Base-by-base conservation (phyloP, 2,329 filamentous ascomycete genomes). In the Teratosphaeria viscida region DNA sequence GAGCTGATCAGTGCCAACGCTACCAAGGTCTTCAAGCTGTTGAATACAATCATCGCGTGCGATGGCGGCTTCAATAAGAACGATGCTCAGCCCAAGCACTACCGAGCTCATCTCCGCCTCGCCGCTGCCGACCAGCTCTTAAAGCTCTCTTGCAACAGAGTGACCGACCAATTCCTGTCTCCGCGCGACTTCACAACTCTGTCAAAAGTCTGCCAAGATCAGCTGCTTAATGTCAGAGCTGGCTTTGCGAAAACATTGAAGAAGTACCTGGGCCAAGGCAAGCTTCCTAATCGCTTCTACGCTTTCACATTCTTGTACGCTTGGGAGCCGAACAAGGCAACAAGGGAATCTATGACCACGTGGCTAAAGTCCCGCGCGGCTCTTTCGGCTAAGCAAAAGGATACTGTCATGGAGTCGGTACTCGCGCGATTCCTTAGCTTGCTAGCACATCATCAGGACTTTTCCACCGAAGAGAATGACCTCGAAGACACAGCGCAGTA, bases 391-490 rank as follows among this genome's bases (percentile, higher is more conserved):
- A 76, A 79, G 56, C 74, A 74, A 65, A 73, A 77, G 60, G 75
- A 77, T 35, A 84, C 81, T 10, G 81, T 88, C 7, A 84, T 99
- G 77, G 92, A 97, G 74, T 83, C 85, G 26, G 82, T 87, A 12
- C 88, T 97, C 71, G 85, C 89, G 29, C 85, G 94, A 8, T 81
- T 97, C 37, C 79, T 99, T 57, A 94, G 91, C 55, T 77, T 99
- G 52, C 81, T 99, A 52, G 92, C 92, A 5, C 92, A 97, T 71
- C 94, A 99, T 72, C 92, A 92, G 1, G 94, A 99, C 72, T 96
- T 92, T 66, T 85, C 82, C 62, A 72, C 80, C 1, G 81, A 83
- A 5, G 75, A 85, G 2, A 81, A 84, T 14, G 87, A 91, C 55
- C 76, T 96, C 55, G 79, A 85, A 53, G 90, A 96, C 70, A 92